Conservation (phyloP, 768 basidiomycete genomes). For the Boletus pseudo-olivaceus region DNA sequence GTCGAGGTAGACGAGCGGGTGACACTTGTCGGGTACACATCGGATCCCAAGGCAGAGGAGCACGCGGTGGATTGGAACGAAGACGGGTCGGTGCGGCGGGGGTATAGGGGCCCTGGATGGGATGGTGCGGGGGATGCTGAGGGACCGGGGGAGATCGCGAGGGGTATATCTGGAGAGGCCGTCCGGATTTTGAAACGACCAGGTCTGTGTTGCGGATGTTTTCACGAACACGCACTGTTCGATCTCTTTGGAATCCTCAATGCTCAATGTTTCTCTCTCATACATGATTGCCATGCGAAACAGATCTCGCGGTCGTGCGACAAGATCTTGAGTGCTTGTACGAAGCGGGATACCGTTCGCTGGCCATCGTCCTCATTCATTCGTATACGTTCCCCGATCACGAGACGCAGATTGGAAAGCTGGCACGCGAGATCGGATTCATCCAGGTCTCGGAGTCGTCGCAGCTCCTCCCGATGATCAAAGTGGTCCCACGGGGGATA, state of each 20-base stretch:
- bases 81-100: conserved; percentile 58
- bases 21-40: conserved; percentile 89
- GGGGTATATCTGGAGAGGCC: conserved; percentile 85
- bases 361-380: conserved; percentile 88
- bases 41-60: conserved; percentile 76
- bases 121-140: conserved; percentile 68
- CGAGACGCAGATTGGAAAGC: conserved; percentile 63
- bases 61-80: conserved; percentile 77
- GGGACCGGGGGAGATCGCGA: conserved; percentile 76
- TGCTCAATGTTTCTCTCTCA: not conserved
- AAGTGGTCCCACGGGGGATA: conserved; percentile 89
- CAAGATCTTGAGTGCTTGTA: conserved; percentile 67
- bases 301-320: conserved; percentile 54
- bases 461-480: conserved; percentile 89
- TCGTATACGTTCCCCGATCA: conserved; percentile 92
- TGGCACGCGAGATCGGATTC: conserved; percentile 85
- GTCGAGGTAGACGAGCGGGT: conserved; percentile 84
- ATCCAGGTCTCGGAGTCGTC: conserved; percentile 85
- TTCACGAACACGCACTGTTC: not conserved
- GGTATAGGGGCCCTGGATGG: conserved; percentile 77
- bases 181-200: conserved; percentile 78
- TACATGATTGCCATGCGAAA: not conserved
- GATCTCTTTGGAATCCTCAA: not conserved
- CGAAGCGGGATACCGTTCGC: conserved; percentile 77
- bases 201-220: conserved; percentile 31